Percentiles rank a stretch among this genome's conserved stretches.
Evolutionary conservation across 352 stramenopile species (phyloP).

Genomic region (Phytophthora rubi): DNA sequence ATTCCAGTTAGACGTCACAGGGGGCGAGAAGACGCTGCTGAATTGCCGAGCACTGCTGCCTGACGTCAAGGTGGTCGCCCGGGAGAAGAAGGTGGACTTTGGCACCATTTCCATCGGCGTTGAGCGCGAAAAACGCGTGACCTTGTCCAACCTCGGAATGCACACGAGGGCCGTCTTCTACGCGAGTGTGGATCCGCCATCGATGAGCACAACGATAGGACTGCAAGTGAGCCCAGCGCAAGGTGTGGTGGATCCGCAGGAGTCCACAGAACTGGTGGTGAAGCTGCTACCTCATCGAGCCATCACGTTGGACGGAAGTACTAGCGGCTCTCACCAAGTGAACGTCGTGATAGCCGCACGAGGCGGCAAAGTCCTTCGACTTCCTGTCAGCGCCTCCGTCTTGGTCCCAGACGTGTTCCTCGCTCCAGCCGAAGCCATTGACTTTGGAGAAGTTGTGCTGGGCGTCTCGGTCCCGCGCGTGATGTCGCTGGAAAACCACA

Average conservation of each 20-base stretch:
- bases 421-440: conserved; percentile 38
- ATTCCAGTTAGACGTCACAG: conserved; percentile 63
- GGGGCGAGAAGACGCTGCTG: conserved; percentile 53
- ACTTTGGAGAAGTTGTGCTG: conserved; percentile 87
- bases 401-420: conserved; percentile 87
- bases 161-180: conserved; percentile 55
- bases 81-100: conserved; percentile 86
- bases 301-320: conserved; percentile 50
- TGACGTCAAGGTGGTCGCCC: conserved; percentile 59
- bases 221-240: conserved; percentile 52
- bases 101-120: conserved; percentile 83
- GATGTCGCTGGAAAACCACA: conserved; percentile 83
- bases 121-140: conserved; percentile 61
- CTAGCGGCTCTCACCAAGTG: conserved; percentile 54
- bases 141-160: conserved; percentile 45
- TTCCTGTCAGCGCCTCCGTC: conserved; percentile 67
- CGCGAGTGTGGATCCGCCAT: conserved; percentile 59
- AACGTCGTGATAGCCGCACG: conserved; percentile 49
- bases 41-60: conserved; percentile 57
- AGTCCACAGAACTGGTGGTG: conserved; percentile 59
- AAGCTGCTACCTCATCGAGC: conserved; percentile 64
- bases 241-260: conserved; percentile 53
- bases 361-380: conserved; percentile 68
- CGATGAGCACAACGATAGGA: conserved; percentile 41
- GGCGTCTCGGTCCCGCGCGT: conserved; percentile 68